Evolutionary conservation across 306 rosid genomes (phyloP).

Genomic region (Parietaria judaica): DNA sequence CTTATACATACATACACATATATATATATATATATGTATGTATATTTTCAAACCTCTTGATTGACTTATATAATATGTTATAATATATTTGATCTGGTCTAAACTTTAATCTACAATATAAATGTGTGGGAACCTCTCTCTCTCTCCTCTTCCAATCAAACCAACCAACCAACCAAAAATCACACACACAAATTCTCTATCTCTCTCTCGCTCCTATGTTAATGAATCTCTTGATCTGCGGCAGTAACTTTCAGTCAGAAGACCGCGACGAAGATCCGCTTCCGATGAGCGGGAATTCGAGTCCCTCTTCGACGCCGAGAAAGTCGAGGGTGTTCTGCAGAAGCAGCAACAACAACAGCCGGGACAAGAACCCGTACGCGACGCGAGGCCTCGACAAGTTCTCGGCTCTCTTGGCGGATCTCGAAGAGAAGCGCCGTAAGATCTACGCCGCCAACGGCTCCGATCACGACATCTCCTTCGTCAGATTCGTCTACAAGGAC

Average conservation of each 20-base stretch:
- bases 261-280: conserved; percentile 24
- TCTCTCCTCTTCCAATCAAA: conserved; percentile 5
- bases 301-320: conserved; percentile 37
- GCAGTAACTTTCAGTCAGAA: conserved; percentile 25
- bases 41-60: conserved; percentile 22
- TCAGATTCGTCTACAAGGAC: conserved; percentile 54
- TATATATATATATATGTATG: background rate
- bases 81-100: conserved; percentile 38
- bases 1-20: too few relatives aligned
- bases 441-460: conserved; percentile 51
- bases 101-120: background rate
- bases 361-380: conserved; percentile 59
- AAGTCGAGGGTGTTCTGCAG: conserved; percentile 28
- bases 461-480: conserved; percentile 38
- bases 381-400: conserved; percentile 72
- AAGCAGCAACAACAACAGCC: conserved; percentile 13
- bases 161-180: conserved; percentile 2
- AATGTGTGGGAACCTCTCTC: background rate
- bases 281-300: conserved; percentile 10
- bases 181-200: conserved; percentile 6
- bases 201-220: conserved; percentile 25
- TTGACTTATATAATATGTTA: conserved; percentile 32
- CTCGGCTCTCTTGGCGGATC: conserved; percentile 70
- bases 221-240: conserved; percentile 46
- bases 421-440: conserved; percentile 59